Conservation (phyloP, 257 asterid species). For the Solanum habrochaites region DNA sequence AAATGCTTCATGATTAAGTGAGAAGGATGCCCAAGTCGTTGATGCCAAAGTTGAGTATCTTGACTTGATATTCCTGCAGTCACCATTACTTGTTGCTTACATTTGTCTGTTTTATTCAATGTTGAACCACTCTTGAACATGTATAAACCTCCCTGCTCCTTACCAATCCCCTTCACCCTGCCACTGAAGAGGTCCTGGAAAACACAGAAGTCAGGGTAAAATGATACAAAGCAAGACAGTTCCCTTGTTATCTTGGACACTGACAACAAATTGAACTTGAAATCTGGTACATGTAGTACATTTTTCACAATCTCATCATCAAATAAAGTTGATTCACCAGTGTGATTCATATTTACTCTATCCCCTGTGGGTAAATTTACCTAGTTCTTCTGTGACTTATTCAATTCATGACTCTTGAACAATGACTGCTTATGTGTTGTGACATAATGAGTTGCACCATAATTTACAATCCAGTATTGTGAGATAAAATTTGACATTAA, state of each 20-base stretch:
- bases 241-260: not conserved
- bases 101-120: too few species aligned
- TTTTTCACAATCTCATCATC: not conserved
- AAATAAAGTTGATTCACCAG: not conserved
- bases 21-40: not conserved
- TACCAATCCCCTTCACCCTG: too few species aligned
- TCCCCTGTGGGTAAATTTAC: not conserved
- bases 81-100: not conserved
- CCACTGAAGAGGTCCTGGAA: not conserved
- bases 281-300: not conserved
- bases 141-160: too few species aligned
- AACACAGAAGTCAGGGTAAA: not conserved
- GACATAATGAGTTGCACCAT: too few species aligned
- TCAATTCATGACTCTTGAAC: too few species aligned
- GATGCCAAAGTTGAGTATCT: not conserved
- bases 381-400: too few species aligned
- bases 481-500: too few species aligned
- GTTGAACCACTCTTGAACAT: not conserved
- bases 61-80: not conserved
- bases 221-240: not conserved
- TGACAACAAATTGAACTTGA: not conserved
- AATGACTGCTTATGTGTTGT: too few species aligned
- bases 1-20: not conserved
- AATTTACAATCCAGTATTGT: too few species aligned
- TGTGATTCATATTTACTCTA: too few species aligned